phyloP scores from a whole-genome alignment of 768 basidiomycete species.

The Agaricus subrufescens region DNA sequence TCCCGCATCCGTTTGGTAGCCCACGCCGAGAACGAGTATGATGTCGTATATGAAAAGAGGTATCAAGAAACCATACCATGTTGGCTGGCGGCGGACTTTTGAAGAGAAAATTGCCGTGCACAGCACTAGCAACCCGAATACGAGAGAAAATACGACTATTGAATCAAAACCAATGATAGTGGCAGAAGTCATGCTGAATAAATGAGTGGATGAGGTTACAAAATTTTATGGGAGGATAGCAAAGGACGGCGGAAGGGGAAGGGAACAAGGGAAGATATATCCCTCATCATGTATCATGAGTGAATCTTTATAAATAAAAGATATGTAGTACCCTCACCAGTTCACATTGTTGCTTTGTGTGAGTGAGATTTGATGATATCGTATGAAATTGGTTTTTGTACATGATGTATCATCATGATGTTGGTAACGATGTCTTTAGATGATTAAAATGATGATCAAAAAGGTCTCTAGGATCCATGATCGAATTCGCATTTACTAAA shows the following conservation, averaged over 20 bases:
- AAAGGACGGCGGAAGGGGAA: not conserved
- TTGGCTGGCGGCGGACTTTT: not conserved
- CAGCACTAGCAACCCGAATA: conserved; percentile 9
- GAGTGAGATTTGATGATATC: too few species aligned
- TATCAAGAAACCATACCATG: conserved; percentile 5
- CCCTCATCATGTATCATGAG: too few species aligned
- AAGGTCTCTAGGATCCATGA: too few species aligned
- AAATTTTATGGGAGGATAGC: not conserved
- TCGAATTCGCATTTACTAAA: too few species aligned
- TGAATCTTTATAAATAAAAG: too few species aligned
- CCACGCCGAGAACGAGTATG: conserved; percentile 1
- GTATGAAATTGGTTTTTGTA: too few species aligned
- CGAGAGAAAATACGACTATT: conserved; percentile 4
- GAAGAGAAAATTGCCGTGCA: conserved; percentile 3
- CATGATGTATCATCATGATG: too few species aligned
- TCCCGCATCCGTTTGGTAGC: conserved; percentile 2
- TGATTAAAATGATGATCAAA: too few species aligned
- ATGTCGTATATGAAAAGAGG: conserved; percentile 1
- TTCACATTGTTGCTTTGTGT: too few species aligned
- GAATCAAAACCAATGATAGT: conserved; percentile 2
- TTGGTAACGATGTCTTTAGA: too few species aligned
- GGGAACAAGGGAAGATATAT: not conserved
- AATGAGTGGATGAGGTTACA: not conserved
- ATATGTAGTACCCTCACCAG: too few species aligned
- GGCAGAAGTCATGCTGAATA: not conserved